phyloP scores from a whole-genome alignment of 2,329 filamentous ascomycete genomes.

The Arthrobotrys megalospora region DNA sequence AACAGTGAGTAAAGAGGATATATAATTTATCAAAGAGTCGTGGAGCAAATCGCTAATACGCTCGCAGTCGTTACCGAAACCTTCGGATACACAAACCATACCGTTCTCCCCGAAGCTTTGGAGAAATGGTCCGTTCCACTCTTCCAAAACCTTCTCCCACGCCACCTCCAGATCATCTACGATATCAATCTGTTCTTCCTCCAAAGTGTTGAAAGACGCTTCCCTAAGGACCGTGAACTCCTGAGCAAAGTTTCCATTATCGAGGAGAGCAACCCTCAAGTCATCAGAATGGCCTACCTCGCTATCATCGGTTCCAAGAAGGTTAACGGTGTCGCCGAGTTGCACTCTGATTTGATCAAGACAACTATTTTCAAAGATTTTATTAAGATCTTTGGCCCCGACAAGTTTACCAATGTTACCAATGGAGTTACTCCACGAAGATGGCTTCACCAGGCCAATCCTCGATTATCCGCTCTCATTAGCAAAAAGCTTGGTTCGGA shows the following conservation, averaged over 20 bases:
- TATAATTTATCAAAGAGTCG: neutral
- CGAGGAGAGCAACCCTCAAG: conserved; percentile 95
- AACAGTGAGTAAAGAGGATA: conserved; percentile 71
- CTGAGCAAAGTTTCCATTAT: conserved; percentile 93
- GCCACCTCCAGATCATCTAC: conserved; percentile 97
- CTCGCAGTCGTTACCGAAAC: conserved; percentile 70
- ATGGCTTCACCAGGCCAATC: conserved; percentile 98
- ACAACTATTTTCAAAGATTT: conserved; percentile 99
- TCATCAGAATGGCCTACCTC: conserved; percentile 96
- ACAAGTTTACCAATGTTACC: conserved; percentile 99
- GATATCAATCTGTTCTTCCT: conserved; percentile 97
- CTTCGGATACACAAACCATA: conserved; percentile 99
- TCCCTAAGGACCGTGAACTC: conserved; percentile 90
- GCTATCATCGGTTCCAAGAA: conserved; percentile 98
- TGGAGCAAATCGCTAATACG: neutral
- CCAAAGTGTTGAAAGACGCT: conserved; percentile 88
- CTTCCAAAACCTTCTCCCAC: conserved; percentile 90
- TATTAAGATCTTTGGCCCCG: conserved; percentile 90
- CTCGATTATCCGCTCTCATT: conserved; percentile 90
- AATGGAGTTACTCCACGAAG: conserved; percentile 96
- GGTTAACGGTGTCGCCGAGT: conserved; percentile 96
- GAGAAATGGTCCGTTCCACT: conserved; percentile 99
- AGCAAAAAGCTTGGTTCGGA: conserved; percentile 87
- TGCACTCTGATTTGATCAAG: conserved; percentile 98
- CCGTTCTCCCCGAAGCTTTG: conserved; percentile 93